Evolutionary conservation across 1,139 yeast genomes (phyloP).

Genomic region (Sugiyamaella xylanicola): DNA sequence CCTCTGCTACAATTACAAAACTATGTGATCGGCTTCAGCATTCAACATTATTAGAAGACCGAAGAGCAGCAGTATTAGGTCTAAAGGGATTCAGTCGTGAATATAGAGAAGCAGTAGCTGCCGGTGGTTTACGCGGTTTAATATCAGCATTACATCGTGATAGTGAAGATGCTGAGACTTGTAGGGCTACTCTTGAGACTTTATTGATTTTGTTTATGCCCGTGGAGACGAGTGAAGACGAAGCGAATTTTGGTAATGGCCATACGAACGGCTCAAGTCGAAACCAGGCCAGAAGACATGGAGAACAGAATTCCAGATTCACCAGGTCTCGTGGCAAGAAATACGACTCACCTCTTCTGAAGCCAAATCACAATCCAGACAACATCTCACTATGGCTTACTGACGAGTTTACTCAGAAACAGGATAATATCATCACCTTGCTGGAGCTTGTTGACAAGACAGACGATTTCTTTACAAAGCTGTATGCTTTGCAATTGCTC

Average conservation of each 20-base stretch:
- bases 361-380: slow-evolving; percentile 38
- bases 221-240: slow-evolving; percentile 21
- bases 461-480: slow-evolving; percentile 76
- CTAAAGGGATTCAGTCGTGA: slow-evolving; percentile 88
- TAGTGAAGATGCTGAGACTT: slow-evolving; percentile 65
- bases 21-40: slow-evolving; percentile 85
- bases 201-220: slow-evolving; percentile 71
- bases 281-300: background rate
- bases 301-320: slow-evolving; percentile 12
- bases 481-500: slow-evolving; percentile 80
- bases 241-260: background rate
- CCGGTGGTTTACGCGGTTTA: slow-evolving; percentile 80
- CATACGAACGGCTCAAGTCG: background rate
- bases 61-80: slow-evolving; percentile 89
- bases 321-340: slow-evolving; percentile 18
- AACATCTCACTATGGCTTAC: slow-evolving; percentile 95
- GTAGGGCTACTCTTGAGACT: slow-evolving; percentile 84
- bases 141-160: slow-evolving; percentile 69
- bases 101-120: slow-evolving; percentile 87
- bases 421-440: slow-evolving; percentile 59
- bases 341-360: slow-evolving; percentile 20
- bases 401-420: slow-evolving; percentile 75
- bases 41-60: slow-evolving; percentile 78
- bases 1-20: slow-evolving; percentile 85
- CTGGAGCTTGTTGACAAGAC: slow-evolving; percentile 56